Percentiles rank a stretch among this genome's conserved stretches.
Evolutionary conservation across 2,329 filamentous ascomycete genomes (phyloP).

Genomic region (Xylariaceae sp.): DNA sequence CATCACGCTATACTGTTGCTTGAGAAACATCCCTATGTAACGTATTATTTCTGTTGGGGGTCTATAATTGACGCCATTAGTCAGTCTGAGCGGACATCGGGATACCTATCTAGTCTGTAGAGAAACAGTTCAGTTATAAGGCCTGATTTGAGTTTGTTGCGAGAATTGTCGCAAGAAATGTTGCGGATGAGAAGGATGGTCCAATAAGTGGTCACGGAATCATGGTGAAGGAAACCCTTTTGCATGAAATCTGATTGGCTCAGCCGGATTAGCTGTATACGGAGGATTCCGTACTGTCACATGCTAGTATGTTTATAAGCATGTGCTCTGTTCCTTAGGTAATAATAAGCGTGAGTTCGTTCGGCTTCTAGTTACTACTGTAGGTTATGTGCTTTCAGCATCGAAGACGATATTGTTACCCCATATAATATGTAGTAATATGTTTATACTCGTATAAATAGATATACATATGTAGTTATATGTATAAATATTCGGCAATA

Average conservation of each 20-base stretch:
- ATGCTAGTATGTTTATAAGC: background rate
- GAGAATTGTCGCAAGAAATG: conserved; percentile 6
- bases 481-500: too few species aligned
- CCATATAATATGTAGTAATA: background rate
- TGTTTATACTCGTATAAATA: background rate
- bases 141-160: conserved; percentile 4
- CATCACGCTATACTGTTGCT: background rate
- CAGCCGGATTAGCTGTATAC: too few species aligned
- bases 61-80: background rate
- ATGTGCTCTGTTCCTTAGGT: too few species aligned
- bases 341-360: too few species aligned
- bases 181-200: background rate
- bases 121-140: conserved; percentile 12
- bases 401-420: background rate
- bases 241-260: background rate
- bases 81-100: background rate
- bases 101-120: too few species aligned
- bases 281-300: conserved; percentile 2
- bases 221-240: conserved; percentile 3
- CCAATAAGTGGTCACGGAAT: background rate
- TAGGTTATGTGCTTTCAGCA: background rate
- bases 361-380: background rate
- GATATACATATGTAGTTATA: too few species aligned
- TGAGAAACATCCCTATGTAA: background rate
- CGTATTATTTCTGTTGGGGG: too few species aligned